phyloP scores from a whole-genome alignment of 176 grass and related monocot genomes.

The Typha latifolia region DNA sequence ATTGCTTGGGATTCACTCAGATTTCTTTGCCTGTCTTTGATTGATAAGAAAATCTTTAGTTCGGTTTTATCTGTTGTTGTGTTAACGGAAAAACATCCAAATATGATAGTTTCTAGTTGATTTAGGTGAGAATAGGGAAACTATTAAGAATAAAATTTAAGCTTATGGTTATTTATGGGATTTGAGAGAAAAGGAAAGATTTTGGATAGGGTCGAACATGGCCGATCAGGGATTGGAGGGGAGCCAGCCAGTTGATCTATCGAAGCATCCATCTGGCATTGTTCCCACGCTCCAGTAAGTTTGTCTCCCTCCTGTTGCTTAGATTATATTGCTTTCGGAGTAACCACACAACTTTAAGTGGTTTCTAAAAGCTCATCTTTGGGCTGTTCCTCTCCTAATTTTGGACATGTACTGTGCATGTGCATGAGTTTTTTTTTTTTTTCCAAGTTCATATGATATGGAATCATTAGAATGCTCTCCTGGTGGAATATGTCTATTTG shows the following conservation, averaged over 20 bases:
- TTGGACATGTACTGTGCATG: background rate
- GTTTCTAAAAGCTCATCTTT: too few relatives aligned
- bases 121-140: background rate
- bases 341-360: background rate
- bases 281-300: conserved; percentile 96
- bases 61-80: background rate
- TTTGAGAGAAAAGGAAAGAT: background rate
- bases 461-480: background rate
- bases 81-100: background rate
- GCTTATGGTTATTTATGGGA: background rate
- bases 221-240: conserved; percentile 50
- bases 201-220: background rate
- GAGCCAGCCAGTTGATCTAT: conserved; percentile 83
- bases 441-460: background rate
- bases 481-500: background rate
- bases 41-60: background rate
- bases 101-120: background rate
- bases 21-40: background rate
- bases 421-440: background rate
- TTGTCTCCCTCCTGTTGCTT: background rate
- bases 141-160: too few relatives aligned
- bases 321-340: too few relatives aligned
- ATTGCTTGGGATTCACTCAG: background rate
- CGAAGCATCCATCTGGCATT: conserved; percentile 89
- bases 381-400: background rate